Evolutionary conservation across 2,329 filamentous ascomycete genomes (phyloP).

Genomic region (Leptoxyphium fumago): DNA sequence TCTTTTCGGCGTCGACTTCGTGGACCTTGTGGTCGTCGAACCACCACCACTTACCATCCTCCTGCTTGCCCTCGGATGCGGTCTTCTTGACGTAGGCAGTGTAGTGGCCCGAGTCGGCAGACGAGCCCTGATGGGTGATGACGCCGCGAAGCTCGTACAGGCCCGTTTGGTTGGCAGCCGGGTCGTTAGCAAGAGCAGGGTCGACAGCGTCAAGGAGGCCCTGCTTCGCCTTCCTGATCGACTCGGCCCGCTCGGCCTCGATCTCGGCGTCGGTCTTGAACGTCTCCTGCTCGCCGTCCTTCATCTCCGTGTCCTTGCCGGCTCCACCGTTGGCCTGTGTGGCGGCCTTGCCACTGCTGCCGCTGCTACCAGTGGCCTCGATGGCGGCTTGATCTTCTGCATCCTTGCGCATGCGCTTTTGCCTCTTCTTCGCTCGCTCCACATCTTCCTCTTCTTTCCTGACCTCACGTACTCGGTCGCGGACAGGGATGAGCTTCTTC

Average conservation of each 20-base stretch:
- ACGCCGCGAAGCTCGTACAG: constrained; percentile 89
- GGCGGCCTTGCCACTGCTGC: constrained; percentile 16
- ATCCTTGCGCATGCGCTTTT: constrained; percentile 53
- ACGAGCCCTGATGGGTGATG: constrained; percentile 91
- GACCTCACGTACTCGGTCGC: constrained; percentile 89
- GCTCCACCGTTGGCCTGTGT: constrained; percentile 20
- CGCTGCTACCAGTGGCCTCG: constrained; percentile 32
- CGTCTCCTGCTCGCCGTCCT: constrained; percentile 53
- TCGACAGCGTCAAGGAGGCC: constrained; percentile 69
- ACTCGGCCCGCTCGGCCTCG: constrained; percentile 66
- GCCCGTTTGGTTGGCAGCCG: constrained; percentile 80
- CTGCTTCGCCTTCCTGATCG: constrained; percentile 69
- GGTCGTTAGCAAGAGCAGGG: constrained; percentile 58
- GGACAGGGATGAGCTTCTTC: constrained; percentile 72
- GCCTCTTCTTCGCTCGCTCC: constrained; percentile 79
- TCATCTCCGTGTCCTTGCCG: constrained; percentile 59
- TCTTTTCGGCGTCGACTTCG: constrained; percentile 82
- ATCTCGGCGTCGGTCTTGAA: constrained; percentile 93
- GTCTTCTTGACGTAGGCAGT: constrained; percentile 96
- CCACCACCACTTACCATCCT: constrained; percentile 99
- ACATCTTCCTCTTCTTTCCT: constrained; percentile 91
- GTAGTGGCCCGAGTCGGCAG: constrained; percentile 95
- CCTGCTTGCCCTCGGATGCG: constrained; percentile 64
- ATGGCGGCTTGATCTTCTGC: constrained; percentile 32
- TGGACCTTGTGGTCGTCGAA: constrained; percentile 98